Evolutionary conservation across 2,329 filamentous ascomycete species (phyloP).

Genomic region (Sarocladium brachiariae): DNA sequence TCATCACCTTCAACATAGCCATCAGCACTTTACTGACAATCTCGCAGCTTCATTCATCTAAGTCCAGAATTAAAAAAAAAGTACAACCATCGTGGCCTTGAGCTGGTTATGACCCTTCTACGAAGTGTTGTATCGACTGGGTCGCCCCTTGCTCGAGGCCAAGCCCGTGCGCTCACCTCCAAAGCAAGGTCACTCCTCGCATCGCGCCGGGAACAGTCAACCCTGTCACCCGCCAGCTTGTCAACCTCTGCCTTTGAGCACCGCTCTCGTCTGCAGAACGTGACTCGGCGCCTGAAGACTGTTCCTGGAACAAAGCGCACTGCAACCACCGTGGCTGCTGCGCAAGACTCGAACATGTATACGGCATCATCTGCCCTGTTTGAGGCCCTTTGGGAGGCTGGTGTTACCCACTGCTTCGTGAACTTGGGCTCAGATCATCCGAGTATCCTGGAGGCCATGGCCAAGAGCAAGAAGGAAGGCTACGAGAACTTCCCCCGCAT

Average conservation of each 20-base stretch:
- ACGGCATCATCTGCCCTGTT: conserved; percentile 73
- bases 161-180: not conserved
- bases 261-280: not conserved
- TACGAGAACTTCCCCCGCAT: conserved; percentile 61
- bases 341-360: conserved; percentile 35
- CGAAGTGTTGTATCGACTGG: not conserved
- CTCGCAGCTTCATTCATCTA: not conserved
- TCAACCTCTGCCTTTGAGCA: not conserved
- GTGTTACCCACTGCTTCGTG: conserved; percentile 48
- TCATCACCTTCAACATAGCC: not conserved
- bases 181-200: not conserved
- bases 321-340: not conserved
- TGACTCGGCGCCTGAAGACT: not conserved
- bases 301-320: not conserved
- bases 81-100: too few relatives aligned
- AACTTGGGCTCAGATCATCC: conserved; percentile 69
- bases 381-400: conserved; percentile 64
- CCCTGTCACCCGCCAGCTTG: not conserved
- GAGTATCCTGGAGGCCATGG: conserved; percentile 73
- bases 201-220: not conserved
- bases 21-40: too few relatives aligned
- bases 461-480: conserved; percentile 64
- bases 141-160: not conserved
- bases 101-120: not conserved
- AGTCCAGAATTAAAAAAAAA: too few relatives aligned